Evolutionary conservation across 495 filamentous ascomycete genomes (phyloP), one percentile per base, ranked within the genome.

Genomic region (Aspergillus bertholletiae): DNA sequence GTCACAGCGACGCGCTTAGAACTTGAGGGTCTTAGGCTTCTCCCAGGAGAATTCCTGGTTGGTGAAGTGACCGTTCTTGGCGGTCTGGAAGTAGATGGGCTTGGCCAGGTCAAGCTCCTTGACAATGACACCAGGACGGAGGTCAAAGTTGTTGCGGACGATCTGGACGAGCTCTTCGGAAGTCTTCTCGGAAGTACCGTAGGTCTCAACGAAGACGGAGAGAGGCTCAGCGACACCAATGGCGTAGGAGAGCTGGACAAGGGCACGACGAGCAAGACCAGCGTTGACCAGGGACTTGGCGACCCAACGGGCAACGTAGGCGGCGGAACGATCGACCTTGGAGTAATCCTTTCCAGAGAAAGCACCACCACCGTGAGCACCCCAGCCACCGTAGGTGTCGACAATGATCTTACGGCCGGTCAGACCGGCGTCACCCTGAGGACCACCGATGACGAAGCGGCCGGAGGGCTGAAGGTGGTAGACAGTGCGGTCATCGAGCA

Each of bases 261-360:
- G 83, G 47, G 84, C 89, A 73, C 94, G 92, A 66, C 92, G 90
- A 60, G 88, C 88, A 54, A 98, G 88, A 62, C 86, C 85, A 65
- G 93, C 88, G 64, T 85, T 77, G 55, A 98, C 90, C 59, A 98
- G 82, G 39, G 94, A 98, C 85, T 98, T 98, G 72, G 94, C 94
- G 73, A 98, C 89, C 94, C 94, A 98, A 64, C 94, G 90, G 65
- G 87, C 92, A 60, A 96, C 84, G 79, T 98, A 98, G 66, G 94
- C 94, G 61, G 94, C 94, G 27, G 93, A 97, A 63, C 94, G 89
- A 73, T 98, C 94, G 76, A 98, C 94, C 83, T 98, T 98, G 79
- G 91, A 96, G 88, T 96, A 98, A 74, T 98, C 94, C 86, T 98
- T 98, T 70, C 94, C 94, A 68, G 94, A 97, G 88, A 98, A 98